These are phyloP conservation scores for Colletotrichum endophyticum DNA, from an alignment of 2,329 filamentous ascomycete species.

Conservation along the genomic window DNA sequence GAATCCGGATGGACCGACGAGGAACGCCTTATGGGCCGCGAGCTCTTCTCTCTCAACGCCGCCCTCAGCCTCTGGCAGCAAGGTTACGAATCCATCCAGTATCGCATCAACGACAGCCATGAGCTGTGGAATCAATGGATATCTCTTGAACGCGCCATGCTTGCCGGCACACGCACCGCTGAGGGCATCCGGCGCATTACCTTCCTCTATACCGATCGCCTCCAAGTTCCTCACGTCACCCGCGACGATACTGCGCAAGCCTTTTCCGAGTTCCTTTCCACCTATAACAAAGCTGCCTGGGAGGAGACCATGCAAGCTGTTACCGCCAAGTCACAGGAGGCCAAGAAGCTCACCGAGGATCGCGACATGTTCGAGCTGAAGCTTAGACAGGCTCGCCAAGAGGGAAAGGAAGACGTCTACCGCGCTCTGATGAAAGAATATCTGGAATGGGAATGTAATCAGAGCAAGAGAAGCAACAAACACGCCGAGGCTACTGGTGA, in stretches of 20 bases:
- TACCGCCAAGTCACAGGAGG: constrained; percentile 65
- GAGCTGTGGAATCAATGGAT: constrained; percentile 81
- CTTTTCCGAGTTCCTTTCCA: constrained; percentile 77
- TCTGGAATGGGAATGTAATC: constrained; percentile 81
- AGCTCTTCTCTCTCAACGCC: constrained; percentile 72
- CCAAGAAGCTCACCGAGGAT: constrained; percentile 66
- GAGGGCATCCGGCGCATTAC: constrained; percentile 69
- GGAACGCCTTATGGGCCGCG: constrained; percentile 70
- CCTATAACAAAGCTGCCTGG: constrained; percentile 73
- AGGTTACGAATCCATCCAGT: constrained; percentile 74
- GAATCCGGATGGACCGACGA: constrained; percentile 67
- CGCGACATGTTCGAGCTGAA: constrained; percentile 74
- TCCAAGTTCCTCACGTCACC: constrained; percentile 73
- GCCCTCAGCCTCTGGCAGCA: constrained; percentile 74
- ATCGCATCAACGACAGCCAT: constrained; percentile 78
- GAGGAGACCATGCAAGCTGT: constrained; percentile 75
- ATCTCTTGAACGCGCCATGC: constrained; percentile 71
- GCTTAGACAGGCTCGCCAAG: constrained; percentile 62
- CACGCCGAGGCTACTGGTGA: constrained; percentile 49
- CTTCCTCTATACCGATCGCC: constrained; percentile 71
- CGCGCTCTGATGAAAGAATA: constrained; percentile 67
- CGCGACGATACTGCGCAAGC: constrained; percentile 78
- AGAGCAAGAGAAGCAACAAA: constrained; percentile 60
- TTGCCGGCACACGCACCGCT: constrained; percentile 59
- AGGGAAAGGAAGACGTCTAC: constrained; percentile 61